Evolutionary conservation across 495 filamentous ascomycete genomes (phyloP).

Genomic region (Hypoxylon trugodes): DNA sequence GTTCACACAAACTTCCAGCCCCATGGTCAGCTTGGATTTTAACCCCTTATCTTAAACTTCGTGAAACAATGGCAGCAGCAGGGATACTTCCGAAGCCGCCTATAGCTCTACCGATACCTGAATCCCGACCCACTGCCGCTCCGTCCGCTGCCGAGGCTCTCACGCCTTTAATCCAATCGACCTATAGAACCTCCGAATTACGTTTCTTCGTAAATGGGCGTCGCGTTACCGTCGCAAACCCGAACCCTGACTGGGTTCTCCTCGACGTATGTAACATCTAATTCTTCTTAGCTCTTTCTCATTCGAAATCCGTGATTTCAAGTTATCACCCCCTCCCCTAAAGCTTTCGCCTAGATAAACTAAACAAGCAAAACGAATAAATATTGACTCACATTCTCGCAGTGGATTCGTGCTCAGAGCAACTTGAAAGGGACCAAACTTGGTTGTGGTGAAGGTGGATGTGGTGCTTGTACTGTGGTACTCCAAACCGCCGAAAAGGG

Average conservation of each 20-base stretch:
- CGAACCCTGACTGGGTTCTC: constrained; percentile 43
- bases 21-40: background rate
- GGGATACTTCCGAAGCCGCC: constrained; percentile 28
- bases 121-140: constrained; percentile 3
- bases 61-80: constrained; percentile 23
- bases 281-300: too few relatives aligned
- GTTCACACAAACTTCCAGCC: background rate
- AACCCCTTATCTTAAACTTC: background rate
- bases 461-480: constrained; percentile 88
- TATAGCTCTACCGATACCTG: background rate
- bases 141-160: constrained; percentile 34
- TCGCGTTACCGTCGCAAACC: constrained; percentile 34
- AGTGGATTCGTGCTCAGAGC: constrained; percentile 38
- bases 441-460: constrained; percentile 85
- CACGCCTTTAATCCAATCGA: constrained; percentile 34
- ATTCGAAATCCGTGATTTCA: too few relatives aligned
- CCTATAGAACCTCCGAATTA: constrained; percentile 38
- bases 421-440: constrained; percentile 38
- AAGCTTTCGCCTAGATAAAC: too few relatives aligned
- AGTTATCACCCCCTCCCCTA: too few relatives aligned
- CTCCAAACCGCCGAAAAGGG: constrained; percentile 82
- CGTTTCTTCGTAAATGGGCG: constrained; percentile 48
- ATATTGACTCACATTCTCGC: too few relatives aligned
- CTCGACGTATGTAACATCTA: too few relatives aligned
- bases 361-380: too few relatives aligned